Evolutionary conservation across 441 rosid species (phyloP), one percentile per base, ranked within the genome.

Genomic region (Geranium incanum): DNA sequence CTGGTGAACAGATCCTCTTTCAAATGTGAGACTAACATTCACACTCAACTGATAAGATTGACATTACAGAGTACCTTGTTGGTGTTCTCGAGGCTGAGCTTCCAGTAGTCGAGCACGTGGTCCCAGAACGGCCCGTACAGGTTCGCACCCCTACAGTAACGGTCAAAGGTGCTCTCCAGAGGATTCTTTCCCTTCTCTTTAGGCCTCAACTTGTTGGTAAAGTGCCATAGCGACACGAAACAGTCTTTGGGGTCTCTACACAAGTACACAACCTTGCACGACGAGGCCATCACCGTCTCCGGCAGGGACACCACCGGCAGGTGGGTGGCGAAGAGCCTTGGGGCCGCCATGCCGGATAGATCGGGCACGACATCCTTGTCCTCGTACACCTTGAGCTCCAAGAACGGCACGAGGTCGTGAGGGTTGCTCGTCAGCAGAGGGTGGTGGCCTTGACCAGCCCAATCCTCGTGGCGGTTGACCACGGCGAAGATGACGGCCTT

Each of bases 231-330:
- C 2, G 97, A 87, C 6, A 87, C 87, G 68, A 91, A 83, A 65
- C 74, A 84, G 80, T 89, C 97, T 75, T 87, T 89, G 1, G 95
- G 97, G 76, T 91, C 82, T 75, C 93, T 79, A 13, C 89, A 82
- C 52, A 87, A 68, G 69, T 86, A 89, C 36, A 89, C 84, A 15
- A 89, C 57, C 84, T 86, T 86, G 77, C 88, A 85, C 5, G 74
- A 73, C 0, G 83, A 79, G 60, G 69, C 72, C 68, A 66, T 78
- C 7, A 82, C 69, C 0, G 93, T 85, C 0, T 63, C 57, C 0
- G 91, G 92, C 7, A 91, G 81, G 0, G 82, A 82, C 3, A 12
- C 21, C 55, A 45, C 67, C 0, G 90, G 75, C 9, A 87, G 36
- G 71, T 91, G 94, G 4, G 86, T 84, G 50, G 86, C 59, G 60